These are phyloP conservation scores for Lasiosphaeris hirsuta DNA, from an alignment of 495 filamentous ascomycete species.

Conservation along the genomic window DNA sequence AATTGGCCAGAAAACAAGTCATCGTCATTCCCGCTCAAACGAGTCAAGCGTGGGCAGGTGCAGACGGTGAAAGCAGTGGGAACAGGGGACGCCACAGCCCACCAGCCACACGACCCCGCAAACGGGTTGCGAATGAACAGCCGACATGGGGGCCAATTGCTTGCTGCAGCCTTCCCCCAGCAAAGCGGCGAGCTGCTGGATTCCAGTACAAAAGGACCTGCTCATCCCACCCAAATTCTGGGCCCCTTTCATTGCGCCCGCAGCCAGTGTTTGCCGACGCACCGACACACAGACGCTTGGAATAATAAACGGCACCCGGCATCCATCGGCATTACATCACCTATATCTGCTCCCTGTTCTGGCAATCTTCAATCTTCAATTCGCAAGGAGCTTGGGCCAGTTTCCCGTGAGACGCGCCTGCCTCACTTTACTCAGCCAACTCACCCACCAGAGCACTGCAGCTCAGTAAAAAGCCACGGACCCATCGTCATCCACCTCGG, in stretches of 20 bases:
- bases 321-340: constrained; percentile 13
- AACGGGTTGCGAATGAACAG: constrained; percentile 8
- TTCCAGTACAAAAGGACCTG: constrained; percentile 27
- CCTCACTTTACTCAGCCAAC: too few relatives aligned
- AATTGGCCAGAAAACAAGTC: neutral
- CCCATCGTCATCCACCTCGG: neutral
- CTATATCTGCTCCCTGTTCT: too few relatives aligned
- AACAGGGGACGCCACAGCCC: constrained; percentile 5
- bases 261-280: constrained; percentile 2
- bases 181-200: constrained; percentile 4
- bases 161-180: neutral
- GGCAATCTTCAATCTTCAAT: too few relatives aligned
- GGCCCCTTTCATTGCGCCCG: constrained; percentile 15
- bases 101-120: constrained; percentile 34
- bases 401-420: too few relatives aligned
- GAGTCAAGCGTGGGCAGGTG: neutral
- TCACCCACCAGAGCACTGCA: too few relatives aligned
- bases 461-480: neutral
- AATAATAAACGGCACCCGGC: too few relatives aligned
- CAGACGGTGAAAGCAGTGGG: neutral
- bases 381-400: too few relatives aligned
- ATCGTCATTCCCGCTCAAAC: neutral
- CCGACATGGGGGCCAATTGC: constrained; percentile 3
- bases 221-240: constrained; percentile 24
- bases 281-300: neutral